These are phyloP conservation scores for Aspergillus brunneoviolaceus DNA, from an alignment of 2,329 filamentous ascomycete genomes.

Conservation along the genomic window DNA sequence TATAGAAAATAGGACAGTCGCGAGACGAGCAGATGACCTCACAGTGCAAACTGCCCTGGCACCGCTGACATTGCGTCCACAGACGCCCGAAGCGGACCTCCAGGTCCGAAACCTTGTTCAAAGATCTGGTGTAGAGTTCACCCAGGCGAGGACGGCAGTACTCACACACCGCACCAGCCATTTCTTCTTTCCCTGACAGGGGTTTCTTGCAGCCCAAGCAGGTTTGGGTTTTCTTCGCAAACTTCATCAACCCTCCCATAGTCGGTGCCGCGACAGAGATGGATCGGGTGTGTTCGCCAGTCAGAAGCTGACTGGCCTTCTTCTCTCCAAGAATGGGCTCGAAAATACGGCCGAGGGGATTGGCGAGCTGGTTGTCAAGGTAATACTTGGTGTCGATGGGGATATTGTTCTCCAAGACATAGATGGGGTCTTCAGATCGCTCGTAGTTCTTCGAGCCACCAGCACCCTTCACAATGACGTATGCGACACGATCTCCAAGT, in stretches of 20 bases:
- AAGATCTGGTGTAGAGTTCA: conserved; percentile 88
- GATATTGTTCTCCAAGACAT: conserved; percentile 93
- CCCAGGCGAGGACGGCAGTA: conserved; percentile 82
- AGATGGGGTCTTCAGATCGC: conserved; percentile 94
- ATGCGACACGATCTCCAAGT: conserved; percentile 92
- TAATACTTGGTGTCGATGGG: conserved; percentile 99
- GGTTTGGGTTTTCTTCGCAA: conserved; percentile 94
- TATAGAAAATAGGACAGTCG: conserved; percentile 99
- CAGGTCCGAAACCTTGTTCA: conserved; percentile 84
- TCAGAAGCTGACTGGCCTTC: conserved; percentile 80
- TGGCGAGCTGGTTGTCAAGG: conserved; percentile 95
- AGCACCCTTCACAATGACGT: conserved; percentile 93
- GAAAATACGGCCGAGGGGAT: conserved; percentile 92
- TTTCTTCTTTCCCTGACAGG: conserved; percentile 74
- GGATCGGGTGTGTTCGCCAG: conserved; percentile 90
- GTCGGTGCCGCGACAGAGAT: conserved; percentile 90
- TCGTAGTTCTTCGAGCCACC: conserved; percentile 93
- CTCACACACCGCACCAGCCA: conserved; percentile 79
- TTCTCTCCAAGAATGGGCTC: conserved; percentile 95
- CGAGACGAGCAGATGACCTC: conserved; percentile 96
- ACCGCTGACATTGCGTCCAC: conserved; percentile 98
- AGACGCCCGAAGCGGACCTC: conserved; percentile 89
- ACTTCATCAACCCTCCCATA: conserved; percentile 95
- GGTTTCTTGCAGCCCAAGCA: conserved; percentile 99
- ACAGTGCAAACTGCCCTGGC: conserved; percentile 96